Percentiles rank a stretch among this genome's conserved stretches.
phyloP scores from a whole-genome alignment of 2,329 filamentous ascomycete species.

The Alternaria sp. region DNA sequence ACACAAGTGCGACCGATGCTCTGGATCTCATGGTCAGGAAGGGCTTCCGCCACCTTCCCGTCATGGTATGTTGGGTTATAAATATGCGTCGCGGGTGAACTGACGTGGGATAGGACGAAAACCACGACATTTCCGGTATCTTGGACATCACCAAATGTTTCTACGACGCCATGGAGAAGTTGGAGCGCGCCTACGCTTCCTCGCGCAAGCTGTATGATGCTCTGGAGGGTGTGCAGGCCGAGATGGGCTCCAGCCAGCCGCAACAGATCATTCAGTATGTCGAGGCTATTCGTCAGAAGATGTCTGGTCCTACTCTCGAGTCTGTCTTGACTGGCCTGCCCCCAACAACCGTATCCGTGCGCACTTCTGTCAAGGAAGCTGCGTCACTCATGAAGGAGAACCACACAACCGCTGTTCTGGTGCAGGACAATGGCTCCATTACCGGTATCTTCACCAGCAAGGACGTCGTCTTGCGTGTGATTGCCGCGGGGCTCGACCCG shows the following conservation, averaged over 20 bases:
- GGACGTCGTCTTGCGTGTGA: conserved; percentile 96
- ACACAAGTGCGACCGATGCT: conserved; percentile 97
- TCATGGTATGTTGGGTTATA: conserved; percentile 65
- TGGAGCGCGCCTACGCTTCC: conserved; percentile 95
- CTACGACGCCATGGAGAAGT: conserved; percentile 99
- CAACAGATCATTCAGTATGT: conserved; percentile 99
- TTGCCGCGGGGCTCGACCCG: conserved; percentile 93
- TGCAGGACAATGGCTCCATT: conserved; percentile 95
- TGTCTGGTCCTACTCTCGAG: conserved; percentile 97
- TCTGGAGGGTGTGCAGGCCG: conserved; percentile 95
- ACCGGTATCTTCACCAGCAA: conserved; percentile 99
- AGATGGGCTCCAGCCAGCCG: conserved; percentile 92
- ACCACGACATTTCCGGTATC: conserved; percentile 98
- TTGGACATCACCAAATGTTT: conserved; percentile 99
- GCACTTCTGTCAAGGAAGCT: conserved; percentile 95
- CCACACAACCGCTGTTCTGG: conserved; percentile 93
- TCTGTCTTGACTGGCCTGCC: conserved; percentile 90
- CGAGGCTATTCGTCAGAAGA: conserved; percentile 90
- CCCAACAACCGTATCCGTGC: conserved; percentile 91
- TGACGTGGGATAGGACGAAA: conserved; percentile 70
- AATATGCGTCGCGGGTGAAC: background rate
- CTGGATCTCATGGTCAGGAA: conserved; percentile 98
- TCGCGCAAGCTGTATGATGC: conserved; percentile 99
- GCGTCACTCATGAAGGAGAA: conserved; percentile 98
- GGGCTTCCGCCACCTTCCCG: conserved; percentile 94